Evolutionary conservation across 208 protist genomes (phyloP), one percentile per base, ranked within the genome.

Genomic region (Trypanosoma avium): DNA sequence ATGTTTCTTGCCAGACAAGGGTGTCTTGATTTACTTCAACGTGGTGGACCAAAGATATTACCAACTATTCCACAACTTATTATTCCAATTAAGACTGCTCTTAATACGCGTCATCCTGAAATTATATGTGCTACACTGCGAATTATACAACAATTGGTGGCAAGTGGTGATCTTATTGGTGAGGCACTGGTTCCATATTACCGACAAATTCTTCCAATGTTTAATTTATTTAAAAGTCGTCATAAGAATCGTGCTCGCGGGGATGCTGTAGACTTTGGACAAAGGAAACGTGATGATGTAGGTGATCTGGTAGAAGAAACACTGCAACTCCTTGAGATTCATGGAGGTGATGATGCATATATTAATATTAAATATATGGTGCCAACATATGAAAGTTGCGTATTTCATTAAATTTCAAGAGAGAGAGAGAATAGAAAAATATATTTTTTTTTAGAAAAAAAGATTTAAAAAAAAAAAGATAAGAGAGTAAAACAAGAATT

Each of bases 101-200:
- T 99, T n/a, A 99, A 99, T 75, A 99, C 98, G 19, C 90, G 98
- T 32, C 94, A 99, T 65, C 95, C 95, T 3, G 93, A 98, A 38
- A 96, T 99, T 58, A 95, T 99, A 21, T 98, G 94, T 75, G 87
- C 88, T 38, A 94, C 97, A 4, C 86, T 99, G 30, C 95, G 97
- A 60, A 97, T 99, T 43, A 66, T 99, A 13, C 97, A 99, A 75
- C 86, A 98, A 67, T 87, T 99, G 52, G 97, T 99, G 17, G 76
- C 97, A 32, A 97, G 90, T 45, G 94, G 87, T 15, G 95, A 98
- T 53, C 84, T 98, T 52, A 97, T 99, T 66, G 98, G 98, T 49
- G 94, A 99, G 71, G 97, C 97, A 4, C 90, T 99, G n/a, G 98
- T 99, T 32, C 98, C 98, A 8, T 99, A 99, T 87, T 99, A 99